Conservation (phyloP, 2,329 filamentous ascomycete genomes). For the Dissoconium aciculare region DNA sequence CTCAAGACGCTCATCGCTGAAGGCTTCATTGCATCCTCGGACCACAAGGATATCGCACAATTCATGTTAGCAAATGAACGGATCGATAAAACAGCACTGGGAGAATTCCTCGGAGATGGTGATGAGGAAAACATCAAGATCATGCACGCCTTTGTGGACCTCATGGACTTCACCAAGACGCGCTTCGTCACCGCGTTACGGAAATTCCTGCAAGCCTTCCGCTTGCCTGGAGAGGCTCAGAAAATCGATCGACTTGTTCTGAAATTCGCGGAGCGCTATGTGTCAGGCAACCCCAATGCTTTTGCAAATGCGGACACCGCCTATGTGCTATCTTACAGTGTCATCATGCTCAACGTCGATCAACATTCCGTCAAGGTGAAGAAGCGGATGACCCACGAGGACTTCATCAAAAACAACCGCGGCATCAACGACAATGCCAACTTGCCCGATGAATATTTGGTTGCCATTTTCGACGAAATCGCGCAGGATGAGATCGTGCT, state of each 20-base stretch:
- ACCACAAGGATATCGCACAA: constrained; percentile 64
- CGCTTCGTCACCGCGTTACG: constrained; percentile 86
- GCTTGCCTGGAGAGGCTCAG: constrained; percentile 86
- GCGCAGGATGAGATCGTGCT: constrained; percentile 82
- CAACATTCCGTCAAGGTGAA: constrained; percentile 80
- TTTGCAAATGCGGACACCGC: constrained; percentile 97
- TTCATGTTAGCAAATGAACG: constrained; percentile 73
- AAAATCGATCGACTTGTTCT: constrained; percentile 99
- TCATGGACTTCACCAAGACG: constrained; percentile 82
- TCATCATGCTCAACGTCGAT: constrained; percentile 93
- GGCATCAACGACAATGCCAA: constrained; percentile 96
- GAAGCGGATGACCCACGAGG: constrained; percentile 82
- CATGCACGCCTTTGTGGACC: constrained; percentile 95
- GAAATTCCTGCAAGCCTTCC: constrained; percentile 86
- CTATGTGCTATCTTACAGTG: constrained; percentile 89
- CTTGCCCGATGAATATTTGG: constrained; percentile 81
- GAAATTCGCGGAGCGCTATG: constrained; percentile 94
- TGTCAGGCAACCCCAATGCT: constrained; percentile 86
- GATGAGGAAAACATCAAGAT: constrained; percentile 87
- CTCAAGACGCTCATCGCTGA: constrained; percentile 71
- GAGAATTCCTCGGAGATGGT: constrained; percentile 87
- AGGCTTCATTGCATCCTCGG: constrained; percentile 71
- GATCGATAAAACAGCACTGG: constrained; percentile 80
- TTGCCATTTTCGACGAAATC: constrained; percentile 85
- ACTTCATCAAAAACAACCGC: constrained; percentile 98